A percentile compares a stretch with the other conserved stretches of the same genome.
These are phyloP conservation scores for Ensete ventricosum DNA, from an alignment of 176 grass and related monocot genomes.

Conservation along the genomic window DNA sequence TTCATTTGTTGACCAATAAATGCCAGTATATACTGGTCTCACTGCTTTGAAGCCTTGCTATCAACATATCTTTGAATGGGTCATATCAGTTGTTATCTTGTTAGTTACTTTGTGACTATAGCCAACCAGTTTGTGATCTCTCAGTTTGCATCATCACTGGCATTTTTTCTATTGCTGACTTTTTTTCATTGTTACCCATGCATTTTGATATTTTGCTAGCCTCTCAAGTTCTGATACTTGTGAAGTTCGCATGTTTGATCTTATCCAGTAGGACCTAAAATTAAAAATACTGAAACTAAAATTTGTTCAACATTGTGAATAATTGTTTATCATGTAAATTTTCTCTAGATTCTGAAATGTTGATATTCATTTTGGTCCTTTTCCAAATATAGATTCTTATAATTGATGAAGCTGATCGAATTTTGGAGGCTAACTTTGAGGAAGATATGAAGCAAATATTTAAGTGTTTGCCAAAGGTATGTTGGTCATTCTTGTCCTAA, in stretches of 20 bases:
- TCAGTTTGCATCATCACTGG: too few relatives aligned
- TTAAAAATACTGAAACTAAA: not conserved
- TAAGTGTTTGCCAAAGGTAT: slow-evolving; percentile 80
- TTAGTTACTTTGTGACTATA: too few relatives aligned
- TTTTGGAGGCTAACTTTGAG: slow-evolving; percentile 91
- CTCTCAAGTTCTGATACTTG: not conserved
- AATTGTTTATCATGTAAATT: not conserved
- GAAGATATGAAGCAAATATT: slow-evolving; percentile 99
- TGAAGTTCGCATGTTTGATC: not conserved
- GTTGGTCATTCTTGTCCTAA: not conserved
- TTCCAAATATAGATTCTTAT: slow-evolving; percentile 62
- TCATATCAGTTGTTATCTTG: too few relatives aligned
- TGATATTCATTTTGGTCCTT: slow-evolving; percentile 4
- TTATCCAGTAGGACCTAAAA: not conserved
- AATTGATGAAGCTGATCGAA: slow-evolving; percentile 95
- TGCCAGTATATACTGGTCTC: too few relatives aligned
- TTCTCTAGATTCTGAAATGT: not conserved
- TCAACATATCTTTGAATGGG: too few relatives aligned
- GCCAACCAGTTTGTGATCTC: too few relatives aligned
- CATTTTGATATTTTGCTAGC: not conserved
- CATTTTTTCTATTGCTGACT: not conserved
- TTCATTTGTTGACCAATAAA: too few relatives aligned
- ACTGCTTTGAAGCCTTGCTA: too few relatives aligned
- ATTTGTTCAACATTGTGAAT: not conserved
- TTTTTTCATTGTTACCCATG: not conserved